Evolutionary conservation across 1,284 basidiomycete species (phyloP).

Genomic region (Cutaneotrichosporon curvatum): DNA sequence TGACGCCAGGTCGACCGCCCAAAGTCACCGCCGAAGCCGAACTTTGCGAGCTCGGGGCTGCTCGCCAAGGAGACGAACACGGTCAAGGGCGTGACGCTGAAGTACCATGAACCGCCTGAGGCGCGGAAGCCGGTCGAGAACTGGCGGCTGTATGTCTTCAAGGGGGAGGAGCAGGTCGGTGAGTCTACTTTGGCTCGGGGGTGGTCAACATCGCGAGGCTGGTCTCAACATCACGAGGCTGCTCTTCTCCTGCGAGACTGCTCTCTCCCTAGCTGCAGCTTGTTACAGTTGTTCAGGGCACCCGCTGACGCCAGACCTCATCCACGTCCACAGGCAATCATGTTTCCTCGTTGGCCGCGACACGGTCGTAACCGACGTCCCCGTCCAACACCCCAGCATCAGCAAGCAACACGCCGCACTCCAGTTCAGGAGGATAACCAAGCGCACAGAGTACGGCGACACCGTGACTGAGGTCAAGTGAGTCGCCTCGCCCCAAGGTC

Average conservation of each 20-base stretch:
- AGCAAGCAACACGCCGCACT: constrained; percentile 98
- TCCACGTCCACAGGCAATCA: constrained; percentile 87
- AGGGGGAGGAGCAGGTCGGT: constrained; percentile 87
- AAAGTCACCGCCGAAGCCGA: constrained; percentile 54
- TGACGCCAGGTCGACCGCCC: constrained; percentile 8
- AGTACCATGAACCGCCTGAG: constrained; percentile 98
- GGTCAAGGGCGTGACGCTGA: constrained; percentile 78
- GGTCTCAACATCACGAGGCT: too few relatives aligned
- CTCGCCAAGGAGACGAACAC: constrained; percentile 93
- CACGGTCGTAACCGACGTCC: constrained; percentile 73
- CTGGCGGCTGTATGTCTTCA: constrained; percentile 97
- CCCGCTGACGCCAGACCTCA: constrained; percentile 55
- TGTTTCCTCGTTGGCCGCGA: constrained; percentile 92
- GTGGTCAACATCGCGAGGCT: too few relatives aligned
- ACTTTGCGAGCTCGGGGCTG: constrained; percentile 79
- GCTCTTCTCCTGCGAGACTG: neutral
- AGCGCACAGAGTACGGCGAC: constrained; percentile 82
- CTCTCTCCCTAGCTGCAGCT: neutral
- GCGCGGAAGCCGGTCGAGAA: constrained; percentile 80
- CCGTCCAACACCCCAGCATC: constrained; percentile 88
- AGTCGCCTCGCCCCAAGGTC: neutral
- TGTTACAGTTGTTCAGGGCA: neutral
- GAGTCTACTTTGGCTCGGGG: constrained; percentile 48
- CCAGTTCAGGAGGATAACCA: constrained; percentile 80
- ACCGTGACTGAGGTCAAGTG: constrained; percentile 67